These are phyloP conservation scores for Exophiala sp. DNA, from an alignment of 2,329 filamentous ascomycete genomes.

Conservation along the genomic window DNA sequence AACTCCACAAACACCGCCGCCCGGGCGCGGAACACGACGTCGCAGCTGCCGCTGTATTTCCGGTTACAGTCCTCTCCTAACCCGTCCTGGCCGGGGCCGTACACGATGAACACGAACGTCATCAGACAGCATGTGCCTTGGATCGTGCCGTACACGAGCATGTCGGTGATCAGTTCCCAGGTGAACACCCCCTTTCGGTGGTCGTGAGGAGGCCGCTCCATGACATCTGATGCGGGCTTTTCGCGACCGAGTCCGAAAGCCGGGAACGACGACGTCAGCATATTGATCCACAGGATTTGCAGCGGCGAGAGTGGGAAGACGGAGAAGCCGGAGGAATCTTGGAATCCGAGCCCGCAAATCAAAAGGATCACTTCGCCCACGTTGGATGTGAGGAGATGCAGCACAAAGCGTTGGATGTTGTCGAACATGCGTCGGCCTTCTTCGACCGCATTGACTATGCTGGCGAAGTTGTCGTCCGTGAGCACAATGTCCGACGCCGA, in stretches of 20 bases:
- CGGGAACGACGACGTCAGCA: constrained; percentile 55
- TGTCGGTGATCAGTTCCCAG: constrained; percentile 48
- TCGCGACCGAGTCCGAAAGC: constrained; percentile 57
- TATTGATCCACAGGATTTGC: constrained; percentile 59
- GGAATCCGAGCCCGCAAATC: constrained; percentile 54
- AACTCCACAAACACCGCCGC: constrained; percentile 68
- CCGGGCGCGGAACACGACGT: constrained; percentile 59
- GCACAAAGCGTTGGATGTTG: constrained; percentile 72
- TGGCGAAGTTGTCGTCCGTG: constrained; percentile 81
- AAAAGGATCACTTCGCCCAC: constrained; percentile 54
- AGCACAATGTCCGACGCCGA: constrained; percentile 58
- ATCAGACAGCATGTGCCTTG: constrained; percentile 47
- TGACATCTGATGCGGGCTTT: constrained; percentile 49
- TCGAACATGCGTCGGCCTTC: constrained; percentile 81
- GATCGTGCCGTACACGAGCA: constrained; percentile 49
- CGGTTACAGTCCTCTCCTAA: constrained; percentile 53
- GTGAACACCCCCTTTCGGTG: constrained; percentile 49
- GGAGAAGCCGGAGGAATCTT: constrained; percentile 47
- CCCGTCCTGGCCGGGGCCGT: constrained; percentile 43
- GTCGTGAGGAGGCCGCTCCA: constrained; percentile 50
- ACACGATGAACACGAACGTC: constrained; percentile 50
- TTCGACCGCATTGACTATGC: constrained; percentile 74
- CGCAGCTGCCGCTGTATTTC: constrained; percentile 44
- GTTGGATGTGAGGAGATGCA: constrained; percentile 52
- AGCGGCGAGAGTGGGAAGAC: constrained; percentile 56